phyloP scores from a whole-genome alignment of 1,284 basidiomycete species.

The Ganoderma multipileum region DNA sequence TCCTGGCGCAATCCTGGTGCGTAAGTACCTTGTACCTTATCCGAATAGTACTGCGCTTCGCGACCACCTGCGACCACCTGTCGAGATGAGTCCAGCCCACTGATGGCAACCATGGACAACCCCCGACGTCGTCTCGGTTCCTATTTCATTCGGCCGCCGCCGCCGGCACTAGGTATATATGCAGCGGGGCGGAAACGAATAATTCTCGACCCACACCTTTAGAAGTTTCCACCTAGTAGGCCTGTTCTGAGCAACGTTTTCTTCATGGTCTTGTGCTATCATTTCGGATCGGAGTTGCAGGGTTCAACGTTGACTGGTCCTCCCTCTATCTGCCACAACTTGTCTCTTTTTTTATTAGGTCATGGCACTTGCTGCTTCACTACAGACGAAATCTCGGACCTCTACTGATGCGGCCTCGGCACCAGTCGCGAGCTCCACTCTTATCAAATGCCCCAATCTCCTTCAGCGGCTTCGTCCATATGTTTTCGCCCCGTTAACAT shows the following conservation, averaged over 20 bases:
- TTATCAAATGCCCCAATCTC: not conserved
- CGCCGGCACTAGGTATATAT: not conserved
- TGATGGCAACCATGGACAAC: not conserved
- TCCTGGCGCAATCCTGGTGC: not conserved
- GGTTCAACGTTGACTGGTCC: no score
- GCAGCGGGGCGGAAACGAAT: not conserved
- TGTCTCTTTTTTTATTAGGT: not conserved
- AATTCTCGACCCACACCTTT: not conserved
- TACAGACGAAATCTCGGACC: not conserved
- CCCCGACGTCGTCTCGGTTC: not conserved
- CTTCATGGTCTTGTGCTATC: not conserved
- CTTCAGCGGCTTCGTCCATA: not conserved
- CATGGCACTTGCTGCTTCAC: not conserved
- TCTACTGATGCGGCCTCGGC: not conserved
- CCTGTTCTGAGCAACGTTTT: not conserved
- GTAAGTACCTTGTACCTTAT: not conserved
- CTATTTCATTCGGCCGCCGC: not conserved
- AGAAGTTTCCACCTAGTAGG: not conserved
- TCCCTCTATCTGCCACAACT: not conserved
- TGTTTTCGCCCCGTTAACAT: not conserved
- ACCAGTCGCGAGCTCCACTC: not conserved
- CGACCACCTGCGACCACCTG: not conserved
- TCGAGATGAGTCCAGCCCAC: not conserved
- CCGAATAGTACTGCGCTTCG: not conserved
- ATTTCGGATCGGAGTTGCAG: not conserved